Base-by-base conservation (phyloP, 2,329 filamentous ascomycete genomes). In the Colletotrichum acutatum region DNA sequence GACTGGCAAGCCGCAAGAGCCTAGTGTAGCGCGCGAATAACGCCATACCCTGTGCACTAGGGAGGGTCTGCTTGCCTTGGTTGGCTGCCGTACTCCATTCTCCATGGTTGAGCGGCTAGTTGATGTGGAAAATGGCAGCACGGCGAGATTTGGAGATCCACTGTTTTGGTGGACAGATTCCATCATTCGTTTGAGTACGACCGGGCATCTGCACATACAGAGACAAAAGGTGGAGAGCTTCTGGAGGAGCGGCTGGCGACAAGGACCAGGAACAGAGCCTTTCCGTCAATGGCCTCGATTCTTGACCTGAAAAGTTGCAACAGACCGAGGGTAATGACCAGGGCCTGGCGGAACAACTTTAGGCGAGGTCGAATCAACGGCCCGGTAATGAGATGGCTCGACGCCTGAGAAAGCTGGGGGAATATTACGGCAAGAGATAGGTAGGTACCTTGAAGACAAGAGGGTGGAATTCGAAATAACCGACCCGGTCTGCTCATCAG, bases 11-110 rank as follows among this genome's bases (percentile, higher is more conserved):
- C 49, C 62, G 59, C 58, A 32, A 68, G 37, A 53, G 32, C 59
- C 59, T 72, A 72, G 57, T 71, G 68, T 74, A 74, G 62, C 71
- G 71, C 71, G 71, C 71, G 68, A 74, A 74, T 74, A 72, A 74
- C 62, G 71, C 71, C 68, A 74, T 66, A 71, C 71, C 68, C 57
- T 71, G 68, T 49, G 66, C 70, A 32, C 60, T 49, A 70, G 42
- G 62, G 67, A 74, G 68, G 62, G 68, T 74, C 62, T 64, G 66
- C 61, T 54, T n/a, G 68, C 68, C 71, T 71, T 71, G 68, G 71
- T 72, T 72, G 62, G 71, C 46, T 52, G 52, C 59, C 53, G 68
- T 66, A 72, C 68, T 71, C 71, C 62, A 63, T 63, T 70, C 66
- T 70, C 60, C 70, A 42, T 70, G 60, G 59, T 72, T 70, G 66